Percentiles rank a stretch among this genome's conserved stretches.
phyloP scores from a whole-genome alignment of 164 flowering plant genomes.

The Liriodendron chinense region DNA sequence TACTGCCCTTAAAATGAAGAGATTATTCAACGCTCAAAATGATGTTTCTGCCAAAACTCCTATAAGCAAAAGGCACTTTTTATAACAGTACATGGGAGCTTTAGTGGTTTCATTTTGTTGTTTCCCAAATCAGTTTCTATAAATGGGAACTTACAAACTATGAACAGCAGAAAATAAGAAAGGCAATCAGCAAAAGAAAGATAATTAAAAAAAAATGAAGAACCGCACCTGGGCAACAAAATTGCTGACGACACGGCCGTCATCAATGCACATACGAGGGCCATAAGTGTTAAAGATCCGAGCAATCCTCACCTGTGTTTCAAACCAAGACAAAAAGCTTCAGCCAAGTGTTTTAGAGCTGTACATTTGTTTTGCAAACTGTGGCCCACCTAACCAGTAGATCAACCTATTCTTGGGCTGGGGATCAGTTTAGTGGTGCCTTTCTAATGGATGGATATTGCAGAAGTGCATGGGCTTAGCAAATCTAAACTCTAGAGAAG shows the following conservation, averaged over 20 bases:
- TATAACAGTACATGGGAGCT: too few species aligned
- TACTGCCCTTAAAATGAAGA: too few species aligned
- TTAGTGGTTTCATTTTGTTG: neutral
- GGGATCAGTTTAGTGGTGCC: too few species aligned
- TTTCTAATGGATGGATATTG: too few species aligned
- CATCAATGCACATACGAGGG: constrained; percentile 95
- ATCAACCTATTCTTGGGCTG: neutral
- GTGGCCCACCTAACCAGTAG: neutral
- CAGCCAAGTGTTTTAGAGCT: neutral
- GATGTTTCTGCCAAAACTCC: too few species aligned
- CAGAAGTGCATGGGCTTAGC: too few species aligned
- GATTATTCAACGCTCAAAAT: too few species aligned
- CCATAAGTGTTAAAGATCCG: constrained; percentile 95
- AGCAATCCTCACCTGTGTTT: constrained; percentile 84
- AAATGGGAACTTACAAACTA: neutral
- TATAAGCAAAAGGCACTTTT: too few species aligned
- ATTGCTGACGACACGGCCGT: constrained; percentile 95
- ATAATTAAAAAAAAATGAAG: neutral
- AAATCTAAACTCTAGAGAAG: too few species aligned
- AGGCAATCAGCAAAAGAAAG: neutral
- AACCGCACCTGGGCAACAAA: constrained; percentile 85
- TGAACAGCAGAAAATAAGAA: neutral
- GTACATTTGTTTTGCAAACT: neutral
- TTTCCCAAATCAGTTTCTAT: neutral
- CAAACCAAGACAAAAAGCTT: neutral